phyloP scores from a whole-genome alignment of 73 alveolate species.

The Uronychia binucleata region DNA sequence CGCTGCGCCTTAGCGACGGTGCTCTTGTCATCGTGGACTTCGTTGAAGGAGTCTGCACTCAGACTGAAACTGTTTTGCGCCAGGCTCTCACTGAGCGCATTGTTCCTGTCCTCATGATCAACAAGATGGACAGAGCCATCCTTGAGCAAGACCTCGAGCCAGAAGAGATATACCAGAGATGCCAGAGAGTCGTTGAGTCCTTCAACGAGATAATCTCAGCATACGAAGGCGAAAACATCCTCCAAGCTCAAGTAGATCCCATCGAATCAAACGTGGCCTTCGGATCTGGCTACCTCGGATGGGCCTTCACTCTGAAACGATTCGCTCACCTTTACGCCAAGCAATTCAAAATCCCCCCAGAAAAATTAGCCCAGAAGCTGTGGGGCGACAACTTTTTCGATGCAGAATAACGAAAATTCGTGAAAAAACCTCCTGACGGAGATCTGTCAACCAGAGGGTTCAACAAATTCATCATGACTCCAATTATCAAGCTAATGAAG shows the following conservation, averaged over 20 bases:
- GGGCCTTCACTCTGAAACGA: conserved; percentile 92
- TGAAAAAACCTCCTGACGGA: conserved; percentile 13
- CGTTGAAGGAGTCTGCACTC: conserved; percentile 93
- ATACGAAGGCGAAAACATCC: conserved; percentile 76
- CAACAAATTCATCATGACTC: conserved; percentile 86
- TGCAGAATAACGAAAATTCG: conserved; percentile 56
- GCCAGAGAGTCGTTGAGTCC: conserved; percentile 70
- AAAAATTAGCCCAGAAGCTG: conserved; percentile 60
- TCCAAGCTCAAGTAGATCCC: conserved; percentile 71
- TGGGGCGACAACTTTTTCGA: conserved; percentile 94
- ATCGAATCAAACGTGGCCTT: conserved; percentile 88
- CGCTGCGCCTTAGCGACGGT: conserved; percentile 95
- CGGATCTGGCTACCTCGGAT: conserved; percentile 93
- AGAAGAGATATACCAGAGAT: conserved; percentile 86
- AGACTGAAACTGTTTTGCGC: conserved; percentile 95
- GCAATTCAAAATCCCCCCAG: conserved; percentile 70
- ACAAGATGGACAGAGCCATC: conserved; percentile 94
- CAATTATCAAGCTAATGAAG: conserved; percentile 68
- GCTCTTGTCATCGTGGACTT: conserved; percentile 95
- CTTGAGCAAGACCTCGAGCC: conserved; percentile 78
- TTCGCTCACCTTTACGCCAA: conserved; percentile 83
- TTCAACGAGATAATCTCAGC: conserved; percentile 78
- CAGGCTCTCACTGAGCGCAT: conserved; percentile 92
- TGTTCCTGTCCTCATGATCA: conserved; percentile 91
- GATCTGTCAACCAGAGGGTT: conserved; percentile 86